phyloP scores from a whole-genome alignment of 352 stramenopile species.

The Pythium folliculosum region DNA sequence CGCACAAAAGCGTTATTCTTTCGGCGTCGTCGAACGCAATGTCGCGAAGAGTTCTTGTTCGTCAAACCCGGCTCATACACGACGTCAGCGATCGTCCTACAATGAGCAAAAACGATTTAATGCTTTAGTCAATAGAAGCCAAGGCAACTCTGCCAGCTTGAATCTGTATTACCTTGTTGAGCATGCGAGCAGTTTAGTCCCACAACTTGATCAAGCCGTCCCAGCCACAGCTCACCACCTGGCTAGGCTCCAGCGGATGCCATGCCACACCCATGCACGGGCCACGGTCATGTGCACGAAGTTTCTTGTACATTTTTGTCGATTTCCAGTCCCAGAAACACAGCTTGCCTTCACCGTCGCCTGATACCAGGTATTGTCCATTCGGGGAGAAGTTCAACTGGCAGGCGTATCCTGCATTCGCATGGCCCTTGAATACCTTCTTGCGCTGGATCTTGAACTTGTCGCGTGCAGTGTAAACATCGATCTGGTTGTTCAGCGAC shows the following conservation, averaged over 20 bases:
- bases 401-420: constrained; percentile 96
- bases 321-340: constrained; percentile 99
- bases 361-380: constrained; percentile 93
- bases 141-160: constrained; percentile 6
- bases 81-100: neutral
- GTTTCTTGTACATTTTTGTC: constrained; percentile 90
- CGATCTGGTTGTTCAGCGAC: constrained; percentile 98
- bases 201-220: constrained; percentile 99
- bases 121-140: neutral
- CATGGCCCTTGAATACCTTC: constrained; percentile 92
- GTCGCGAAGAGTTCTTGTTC: too few species aligned
- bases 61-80: too few species aligned
- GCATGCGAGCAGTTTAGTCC: constrained; percentile 77
- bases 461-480: constrained; percentile 95
- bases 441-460: constrained; percentile 96
- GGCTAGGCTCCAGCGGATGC: constrained; percentile 97
- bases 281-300: constrained; percentile 91
- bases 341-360: constrained; percentile 97
- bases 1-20: too few species aligned
- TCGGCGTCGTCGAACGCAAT: too few species aligned
- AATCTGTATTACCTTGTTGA: constrained; percentile 8
- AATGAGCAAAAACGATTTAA: neutral
- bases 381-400: constrained; percentile 96
- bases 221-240: constrained; percentile 98
- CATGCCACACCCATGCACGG: constrained; percentile 95